These are phyloP conservation scores for Cylindrotheca closterium DNA, from an alignment of 108 stramenopile species.

Conservation along the genomic window DNA sequence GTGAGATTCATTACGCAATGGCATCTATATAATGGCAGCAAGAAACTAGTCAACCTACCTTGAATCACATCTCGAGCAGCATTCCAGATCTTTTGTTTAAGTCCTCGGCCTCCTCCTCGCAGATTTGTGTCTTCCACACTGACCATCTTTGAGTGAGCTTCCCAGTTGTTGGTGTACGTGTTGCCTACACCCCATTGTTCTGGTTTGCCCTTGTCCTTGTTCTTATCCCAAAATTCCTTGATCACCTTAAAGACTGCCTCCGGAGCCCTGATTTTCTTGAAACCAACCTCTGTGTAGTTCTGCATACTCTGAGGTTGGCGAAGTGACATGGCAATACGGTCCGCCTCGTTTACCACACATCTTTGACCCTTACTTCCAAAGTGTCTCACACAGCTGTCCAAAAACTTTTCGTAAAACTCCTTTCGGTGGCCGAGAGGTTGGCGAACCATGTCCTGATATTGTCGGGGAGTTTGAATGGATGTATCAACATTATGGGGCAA, in stretches of 20 bases:
- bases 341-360: constrained; percentile 60
- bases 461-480: constrained; percentile 31
- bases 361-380: constrained; percentile 42
- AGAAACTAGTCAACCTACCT: background rate
- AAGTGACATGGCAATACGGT: constrained; percentile 76
- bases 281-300: constrained; percentile 37
- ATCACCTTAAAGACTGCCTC: constrained; percentile 51
- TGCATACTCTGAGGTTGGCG: constrained; percentile 78
- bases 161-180: constrained; percentile 83
- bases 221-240: constrained; percentile 68
- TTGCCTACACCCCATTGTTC: constrained; percentile 69
- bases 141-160: constrained; percentile 62
- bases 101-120: constrained; percentile 52
- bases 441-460: constrained; percentile 55
- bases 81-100: constrained; percentile 74
- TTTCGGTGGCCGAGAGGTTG: constrained; percentile 69
- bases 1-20: no score
- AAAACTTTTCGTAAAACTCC: constrained; percentile 49
- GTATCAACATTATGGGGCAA: constrained; percentile 75
- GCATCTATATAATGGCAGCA: no score
- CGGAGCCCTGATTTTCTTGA: constrained; percentile 59
- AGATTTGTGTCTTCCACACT: constrained; percentile 62
- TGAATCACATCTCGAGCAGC: constrained; percentile 68
- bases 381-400: constrained; percentile 54
- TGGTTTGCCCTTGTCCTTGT: constrained; percentile 35